These are phyloP conservation scores for Annona cherimola DNA, from an alignment of 164 flowering plant species.

Conservation along the genomic window DNA sequence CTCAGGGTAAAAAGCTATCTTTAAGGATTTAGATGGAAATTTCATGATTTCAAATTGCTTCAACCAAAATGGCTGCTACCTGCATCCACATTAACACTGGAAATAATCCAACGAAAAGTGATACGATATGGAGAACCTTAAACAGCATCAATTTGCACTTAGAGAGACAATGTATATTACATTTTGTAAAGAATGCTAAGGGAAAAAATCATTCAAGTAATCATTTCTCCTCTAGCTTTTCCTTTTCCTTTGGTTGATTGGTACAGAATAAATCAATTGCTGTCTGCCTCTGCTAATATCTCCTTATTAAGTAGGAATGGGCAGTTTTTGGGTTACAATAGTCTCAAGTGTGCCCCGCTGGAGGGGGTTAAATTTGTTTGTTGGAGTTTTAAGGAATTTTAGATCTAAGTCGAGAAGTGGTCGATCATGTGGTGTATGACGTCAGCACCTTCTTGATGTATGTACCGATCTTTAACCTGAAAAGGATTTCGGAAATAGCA, in stretches of 20 bases:
- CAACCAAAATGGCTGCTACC: not conserved
- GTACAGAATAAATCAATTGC: no score
- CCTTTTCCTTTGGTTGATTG: no score
- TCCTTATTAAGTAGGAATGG: not conserved
- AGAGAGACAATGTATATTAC: not conserved
- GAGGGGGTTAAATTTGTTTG: not conserved
- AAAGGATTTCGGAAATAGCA: constrained; percentile 3
- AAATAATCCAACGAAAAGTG: not conserved
- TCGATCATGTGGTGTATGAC: constrained; percentile 88
- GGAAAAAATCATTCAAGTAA: not conserved
- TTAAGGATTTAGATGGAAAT: no score
- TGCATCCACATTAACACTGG: not conserved
- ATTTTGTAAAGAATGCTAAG: not conserved
- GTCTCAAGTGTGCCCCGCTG: not conserved
- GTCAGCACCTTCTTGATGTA: constrained; percentile 82
- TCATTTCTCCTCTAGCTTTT: not conserved
- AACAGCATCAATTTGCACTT: not conserved
- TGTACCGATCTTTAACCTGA: constrained; percentile 67
- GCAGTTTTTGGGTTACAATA: not conserved
- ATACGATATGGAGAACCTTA: not conserved
- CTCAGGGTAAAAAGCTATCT: no score
- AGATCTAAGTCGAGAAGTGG: constrained; percentile 53
- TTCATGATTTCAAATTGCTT: no score
- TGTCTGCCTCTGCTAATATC: no score
- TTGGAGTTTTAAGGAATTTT: not conserved